Percentiles rank a stretch among this genome's conserved stretches.
Evolutionary conservation across 1,139 yeast species (phyloP).

Genomic region (Debaryomyces sp.): DNA sequence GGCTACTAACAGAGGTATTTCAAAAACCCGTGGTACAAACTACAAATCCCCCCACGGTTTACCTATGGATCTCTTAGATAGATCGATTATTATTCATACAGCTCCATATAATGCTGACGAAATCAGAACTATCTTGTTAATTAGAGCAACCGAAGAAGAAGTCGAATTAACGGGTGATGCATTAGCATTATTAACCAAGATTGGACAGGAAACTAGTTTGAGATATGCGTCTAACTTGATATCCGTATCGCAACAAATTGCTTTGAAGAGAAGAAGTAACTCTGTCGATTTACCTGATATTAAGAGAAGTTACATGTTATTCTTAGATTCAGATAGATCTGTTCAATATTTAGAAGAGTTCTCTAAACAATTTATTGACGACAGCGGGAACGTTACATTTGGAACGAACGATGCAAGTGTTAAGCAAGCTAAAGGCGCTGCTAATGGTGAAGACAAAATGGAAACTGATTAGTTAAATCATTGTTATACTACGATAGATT

Average conservation of each 20-base stretch:
- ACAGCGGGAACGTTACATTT: conserved; percentile 64
- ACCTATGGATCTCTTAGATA: conserved; percentile 91
- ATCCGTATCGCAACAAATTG: conserved; percentile 83
- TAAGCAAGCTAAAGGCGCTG: conserved; percentile 14
- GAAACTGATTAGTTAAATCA: conserved; percentile 41
- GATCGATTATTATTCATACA: conserved; percentile 92
- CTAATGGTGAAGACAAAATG: conserved; percentile 45
- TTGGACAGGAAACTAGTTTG: conserved; percentile 89
- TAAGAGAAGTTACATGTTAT: conserved; percentile 83
- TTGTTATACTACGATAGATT: conserved; percentile 1
- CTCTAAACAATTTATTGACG: conserved; percentile 70
- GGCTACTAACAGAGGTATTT: conserved; percentile 97
- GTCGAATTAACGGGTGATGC: conserved; percentile 85
- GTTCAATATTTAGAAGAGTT: conserved; percentile 77
- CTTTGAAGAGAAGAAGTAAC: conserved; percentile 75
- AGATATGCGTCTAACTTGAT: conserved; percentile 93
- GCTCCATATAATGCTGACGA: conserved; percentile 76
- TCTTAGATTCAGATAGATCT: conserved; percentile 85
- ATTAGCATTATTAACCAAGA: conserved; percentile 84
- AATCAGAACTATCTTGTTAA: conserved; percentile 79
- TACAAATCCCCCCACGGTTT: conserved; percentile 96
- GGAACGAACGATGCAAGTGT: conserved; percentile 10
- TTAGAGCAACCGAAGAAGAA: conserved; percentile 96
- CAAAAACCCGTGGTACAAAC: conserved; percentile 90
- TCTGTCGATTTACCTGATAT: conserved; percentile 80